Conservation (phyloP, 768 basidiomycete genomes). For the Lepiota venenata region DNA sequence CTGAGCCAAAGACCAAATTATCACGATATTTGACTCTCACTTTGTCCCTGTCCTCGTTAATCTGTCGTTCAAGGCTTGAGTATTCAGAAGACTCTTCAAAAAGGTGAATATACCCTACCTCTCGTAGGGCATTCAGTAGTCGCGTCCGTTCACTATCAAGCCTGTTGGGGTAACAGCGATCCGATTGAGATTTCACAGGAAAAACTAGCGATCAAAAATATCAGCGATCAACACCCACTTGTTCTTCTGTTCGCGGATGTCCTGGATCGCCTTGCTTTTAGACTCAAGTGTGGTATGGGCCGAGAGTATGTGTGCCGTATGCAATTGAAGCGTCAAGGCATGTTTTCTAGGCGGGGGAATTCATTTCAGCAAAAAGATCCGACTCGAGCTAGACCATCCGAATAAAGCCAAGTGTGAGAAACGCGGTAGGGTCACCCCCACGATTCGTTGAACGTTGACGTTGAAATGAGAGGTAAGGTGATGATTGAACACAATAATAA, state of each 20-base stretch:
- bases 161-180: conserved; percentile 29
- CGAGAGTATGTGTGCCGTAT: conserved; percentile 84
- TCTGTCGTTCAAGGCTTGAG: conserved; percentile 32
- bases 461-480: neutral
- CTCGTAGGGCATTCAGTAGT: conserved; percentile 62
- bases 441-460: neutral
- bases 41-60: conserved; percentile 84
- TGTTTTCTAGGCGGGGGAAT: conserved; percentile 55
- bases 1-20: conserved; percentile 7
- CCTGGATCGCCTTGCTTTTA: conserved; percentile 76
- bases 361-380: neutral
- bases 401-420: neutral
- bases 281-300: conserved; percentile 78
- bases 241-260: conserved; percentile 81
- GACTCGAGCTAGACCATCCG: neutral
- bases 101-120: conserved; percentile 40
- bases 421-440: no score
- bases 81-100: neutral
- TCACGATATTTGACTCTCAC: conserved; percentile 19
- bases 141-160: conserved; percentile 75
- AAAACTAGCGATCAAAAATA: neutral
- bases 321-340: conserved; percentile 77
- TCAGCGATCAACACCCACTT: conserved; percentile 44
- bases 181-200: neutral
- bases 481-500: neutral